Conservation (phyloP, 179 eudicot species). For the Monotropa hypopitys region DNA sequence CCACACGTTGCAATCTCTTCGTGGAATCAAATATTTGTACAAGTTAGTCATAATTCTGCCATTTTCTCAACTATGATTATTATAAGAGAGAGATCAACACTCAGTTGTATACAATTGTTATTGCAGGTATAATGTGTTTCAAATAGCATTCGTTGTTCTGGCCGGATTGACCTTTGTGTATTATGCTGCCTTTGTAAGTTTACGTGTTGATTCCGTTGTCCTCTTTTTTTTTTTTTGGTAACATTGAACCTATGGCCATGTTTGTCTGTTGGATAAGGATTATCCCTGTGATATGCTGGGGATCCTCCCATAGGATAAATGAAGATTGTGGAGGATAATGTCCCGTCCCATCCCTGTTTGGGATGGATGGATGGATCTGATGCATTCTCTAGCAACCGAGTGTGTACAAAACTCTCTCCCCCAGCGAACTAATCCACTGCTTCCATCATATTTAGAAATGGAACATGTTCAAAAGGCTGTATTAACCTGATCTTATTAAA, state of each 20-base stretch:
- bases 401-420: neutral
- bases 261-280: neutral
- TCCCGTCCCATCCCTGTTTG: neutral
- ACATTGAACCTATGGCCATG: neutral
- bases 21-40: constrained; percentile 95
- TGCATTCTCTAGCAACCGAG: neutral
- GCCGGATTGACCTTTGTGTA: constrained; percentile 74
- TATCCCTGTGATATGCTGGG: neutral
- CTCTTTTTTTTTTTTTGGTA: neutral
- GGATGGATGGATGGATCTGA: neutral
- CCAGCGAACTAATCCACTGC: neutral
- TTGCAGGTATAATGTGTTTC: constrained; percentile 90
- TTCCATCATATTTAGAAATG: neutral
- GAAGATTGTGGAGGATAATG: neutral
- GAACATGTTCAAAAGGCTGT: neutral
- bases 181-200: constrained; percentile 83
- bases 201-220: neutral
- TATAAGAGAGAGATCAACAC: neutral
- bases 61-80: neutral
- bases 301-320: neutral
- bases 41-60: constrained; percentile 38
- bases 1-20: constrained; percentile 91
- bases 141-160: constrained; percentile 64
- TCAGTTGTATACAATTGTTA: neutral
- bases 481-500: neutral